Evolutionary conservation across 2,329 filamentous ascomycete species (phyloP), one percentile per base, ranked within the genome.

Genomic region (Aaosphaeria arxii): DNA sequence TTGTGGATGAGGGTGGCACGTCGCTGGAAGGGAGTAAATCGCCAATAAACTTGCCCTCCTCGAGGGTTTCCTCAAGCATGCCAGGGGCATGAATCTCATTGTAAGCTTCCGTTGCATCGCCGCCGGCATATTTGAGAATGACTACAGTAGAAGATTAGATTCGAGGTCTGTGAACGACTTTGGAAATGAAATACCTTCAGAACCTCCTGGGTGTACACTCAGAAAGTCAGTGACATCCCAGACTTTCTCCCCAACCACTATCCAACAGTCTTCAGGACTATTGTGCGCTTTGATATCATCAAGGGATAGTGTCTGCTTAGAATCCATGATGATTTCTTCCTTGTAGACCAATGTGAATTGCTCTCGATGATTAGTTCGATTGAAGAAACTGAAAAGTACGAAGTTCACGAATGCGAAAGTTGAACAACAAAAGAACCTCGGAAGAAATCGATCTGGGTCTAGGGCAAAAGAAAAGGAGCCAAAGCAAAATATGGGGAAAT

Each of bases 201-300:
- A 64, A 30, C 81, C 81, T n/a, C 81, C 80, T 9, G 81, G 80
- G 63, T 83, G 81, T 41, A 79, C 70, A 11, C 76, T 74, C 5
- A 80, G 73, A 59, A 87, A 87, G 7, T 79, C 73, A 6, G 80
- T 83, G 33, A 87, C 66, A 61, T 87, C 81, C 70, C 82, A 86
- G 7, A 87, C 80, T 56, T 79, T 77, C 39, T 77, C 76, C 61
- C 86, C 77, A 9, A 87, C 76, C 3, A 85, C 82, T 42, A 87
- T 78, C 85, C 85, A 88, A 53, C 66, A 71, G 32, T 48, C 45
- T 5, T 46, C 38, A 4, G 44, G 38, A 6, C 28, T 39, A 11
- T 49, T 49, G 43, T 54, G 52, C 11, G 24, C 24, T 32, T 45
- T 45, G 17, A 54, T 36, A 11, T 52, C 52, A 11, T 45, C 48